A percentile compares a stretch with the other conserved stretches of the same genome.
These are phyloP conservation scores for Nidula microcarpa DNA, from an alignment of 768 basidiomycete species.

Conservation along the genomic window DNA sequence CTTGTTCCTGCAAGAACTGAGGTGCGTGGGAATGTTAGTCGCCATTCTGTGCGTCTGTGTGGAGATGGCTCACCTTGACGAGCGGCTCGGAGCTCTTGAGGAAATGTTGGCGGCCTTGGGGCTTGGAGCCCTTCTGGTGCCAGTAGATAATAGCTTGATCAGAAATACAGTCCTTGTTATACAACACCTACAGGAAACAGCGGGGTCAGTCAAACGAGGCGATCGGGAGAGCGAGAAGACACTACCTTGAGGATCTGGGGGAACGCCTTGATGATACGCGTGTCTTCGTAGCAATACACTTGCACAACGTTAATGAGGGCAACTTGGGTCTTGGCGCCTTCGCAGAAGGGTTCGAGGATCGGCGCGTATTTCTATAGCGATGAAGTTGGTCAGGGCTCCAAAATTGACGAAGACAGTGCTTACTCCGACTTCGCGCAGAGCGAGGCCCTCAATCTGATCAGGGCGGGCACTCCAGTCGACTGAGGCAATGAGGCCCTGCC, in stretches of 20 bases:
- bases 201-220: neutral
- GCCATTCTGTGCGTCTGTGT: too few species aligned
- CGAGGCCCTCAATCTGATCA: slow-evolving; percentile 88
- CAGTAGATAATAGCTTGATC: slow-evolving; percentile 98
- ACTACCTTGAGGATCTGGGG: slow-evolving; percentile 87
- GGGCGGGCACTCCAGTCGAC: slow-evolving; percentile 88
- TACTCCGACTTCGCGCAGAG: slow-evolving; percentile 86
- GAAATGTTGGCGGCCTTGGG: slow-evolving; percentile 95
- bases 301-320: slow-evolving; percentile 94
- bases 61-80: slow-evolving; percentile 64
- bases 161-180: slow-evolving; percentile 93
- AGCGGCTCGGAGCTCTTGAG: slow-evolving; percentile 82
- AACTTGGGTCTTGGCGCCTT: slow-evolving; percentile 86
- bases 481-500: slow-evolving; percentile 85
- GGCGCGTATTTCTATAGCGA: slow-evolving; percentile 68
- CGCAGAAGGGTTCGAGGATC: slow-evolving; percentile 88
- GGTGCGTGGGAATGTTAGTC: neutral
- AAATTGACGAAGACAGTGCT: slow-evolving; percentile 18
- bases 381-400: neutral
- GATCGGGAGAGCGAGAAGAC: neutral
- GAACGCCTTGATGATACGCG: slow-evolving; percentile 92
- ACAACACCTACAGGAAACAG: slow-evolving; percentile 64
- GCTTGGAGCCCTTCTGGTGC: slow-evolving; percentile 95
- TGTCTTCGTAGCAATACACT: slow-evolving; percentile 95
- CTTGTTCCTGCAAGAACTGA: slow-evolving; percentile 88